A percentile compares a stretch with the other conserved stretches of the same genome.
phyloP scores from a whole-genome alignment of 164 flowering plant genomes.

The Vitis amurensis region DNA sequence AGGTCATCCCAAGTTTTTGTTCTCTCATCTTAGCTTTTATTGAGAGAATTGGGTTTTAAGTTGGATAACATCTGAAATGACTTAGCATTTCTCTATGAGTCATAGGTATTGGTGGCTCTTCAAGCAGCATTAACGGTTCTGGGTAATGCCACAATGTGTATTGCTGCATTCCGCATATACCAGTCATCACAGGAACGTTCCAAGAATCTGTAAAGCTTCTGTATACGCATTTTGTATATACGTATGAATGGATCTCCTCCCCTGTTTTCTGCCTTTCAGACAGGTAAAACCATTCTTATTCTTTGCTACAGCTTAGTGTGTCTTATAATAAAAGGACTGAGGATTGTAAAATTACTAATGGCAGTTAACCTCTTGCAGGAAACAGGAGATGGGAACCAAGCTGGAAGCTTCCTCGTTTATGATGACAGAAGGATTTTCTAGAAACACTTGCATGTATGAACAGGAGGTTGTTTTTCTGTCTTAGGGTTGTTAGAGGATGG shows the following conservation, averaged over 20 bases:
- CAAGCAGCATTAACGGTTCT: slow-evolving; percentile 90
- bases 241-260: not conserved
- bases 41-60: not conserved
- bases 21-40: not conserved
- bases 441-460: not conserved
- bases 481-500: not conserved
- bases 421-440: not conserved
- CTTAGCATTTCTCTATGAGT: not conserved
- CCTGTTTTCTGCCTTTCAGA: not conserved
- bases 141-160: slow-evolving; percentile 90
- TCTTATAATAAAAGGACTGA: no score
- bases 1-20: not conserved
- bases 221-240: no score
- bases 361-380: slow-evolving; percentile 1
- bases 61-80: not conserved
- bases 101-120: slow-evolving; percentile 85
- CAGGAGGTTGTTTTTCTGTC: not conserved
- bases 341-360: not conserved
- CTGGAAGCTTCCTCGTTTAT: not conserved
- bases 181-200: slow-evolving; percentile 28
- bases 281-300: not conserved
- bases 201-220: no score
- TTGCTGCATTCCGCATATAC: slow-evolving; percentile 90
- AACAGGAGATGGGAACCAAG: not conserved
- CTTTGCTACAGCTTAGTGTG: no score